Evolutionary conservation across 2,329 filamentous ascomycete genomes (phyloP), one percentile per base, ranked within the genome.

Genomic region (Fusarium incarnatum): DNA sequence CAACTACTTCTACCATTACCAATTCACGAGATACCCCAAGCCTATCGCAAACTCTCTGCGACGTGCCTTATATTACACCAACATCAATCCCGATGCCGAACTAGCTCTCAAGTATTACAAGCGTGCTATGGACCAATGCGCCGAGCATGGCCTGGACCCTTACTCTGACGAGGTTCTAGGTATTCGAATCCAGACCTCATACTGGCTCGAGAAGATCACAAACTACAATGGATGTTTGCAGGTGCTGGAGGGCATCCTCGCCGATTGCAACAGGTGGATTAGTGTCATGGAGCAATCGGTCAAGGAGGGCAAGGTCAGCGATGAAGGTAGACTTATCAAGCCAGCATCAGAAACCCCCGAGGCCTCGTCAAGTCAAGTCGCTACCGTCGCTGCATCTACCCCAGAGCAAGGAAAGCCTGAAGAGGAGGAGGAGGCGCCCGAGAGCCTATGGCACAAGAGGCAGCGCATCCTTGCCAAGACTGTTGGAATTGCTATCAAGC

Each of bases 161-260:
- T 97, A 94, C 78, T 94, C 92, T 6, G 92, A 98, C 73, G 94
- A 98, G 78, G 91, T 98, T 34, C 86, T 98, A 72, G 96, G 96
- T 11, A 90, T 98, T 55, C 93, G 94, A 76, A 90, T 98, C 53
- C 90, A 94, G 77, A 85, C 97, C 11, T 90, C 93, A 2, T 86
- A 87, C 12, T 89, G 97, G 85, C 85, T 97, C 67, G 93, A 98
- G 80, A 91, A 91, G 76, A 88, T 93, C 18, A 86, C 90, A 32
- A 88, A 91, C 74, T 90, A 90, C 75, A 84, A 88, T 23, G 88
- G 90, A 60, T 89, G 94, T 0, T 90, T 93, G 60, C 88, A 93
- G 52, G 89, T 97, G 6, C 82, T 98, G 32, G 93, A 97, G 79
- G 87, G 89, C n/a, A 85, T 97, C 44, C 86, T 91, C 67, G 80